Percentiles rank a stretch among this genome's conserved stretches.
Evolutionary conservation across 148 eudicot species (phyloP).

Genomic region (Heliosperma pusillum): DNA sequence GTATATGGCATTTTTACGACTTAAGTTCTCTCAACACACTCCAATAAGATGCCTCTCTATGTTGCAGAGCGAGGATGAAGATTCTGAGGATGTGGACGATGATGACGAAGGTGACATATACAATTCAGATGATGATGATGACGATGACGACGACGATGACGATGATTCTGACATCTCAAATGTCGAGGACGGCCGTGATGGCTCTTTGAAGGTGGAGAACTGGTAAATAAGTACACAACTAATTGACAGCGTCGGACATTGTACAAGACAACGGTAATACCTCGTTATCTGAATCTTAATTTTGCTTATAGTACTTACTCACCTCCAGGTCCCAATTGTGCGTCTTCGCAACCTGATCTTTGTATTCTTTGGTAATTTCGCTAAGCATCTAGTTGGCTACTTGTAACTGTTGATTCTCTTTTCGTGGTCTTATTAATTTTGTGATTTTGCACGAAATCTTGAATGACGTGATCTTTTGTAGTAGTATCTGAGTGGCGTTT

Average conservation of each 20-base stretch:
- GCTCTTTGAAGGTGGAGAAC: conserved; percentile 15
- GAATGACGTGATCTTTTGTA: background rate
- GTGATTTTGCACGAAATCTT: conserved; percentile 1
- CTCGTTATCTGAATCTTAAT: background rate
- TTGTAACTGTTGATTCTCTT: background rate
- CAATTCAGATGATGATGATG: conserved; percentile 28
- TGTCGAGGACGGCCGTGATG: conserved; percentile 21
- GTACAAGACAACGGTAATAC: conserved; percentile 15
- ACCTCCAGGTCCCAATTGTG: background rate
- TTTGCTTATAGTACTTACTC: background rate
- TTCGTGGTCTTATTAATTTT: background rate
- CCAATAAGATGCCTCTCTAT: background rate
- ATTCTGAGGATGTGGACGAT: conserved; percentile 31
- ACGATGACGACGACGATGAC: conserved; percentile 1
- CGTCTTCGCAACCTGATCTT: background rate
- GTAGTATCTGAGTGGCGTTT: background rate
- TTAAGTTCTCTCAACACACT: background rate
- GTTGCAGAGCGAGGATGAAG: conserved; percentile 54
- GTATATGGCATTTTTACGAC: background rate
- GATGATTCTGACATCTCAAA: conserved; percentile 19
- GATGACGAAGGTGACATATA: conserved; percentile 18
- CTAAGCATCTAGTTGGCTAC: background rate
- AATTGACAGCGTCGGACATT: background rate
- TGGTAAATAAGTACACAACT: conserved; percentile 6
- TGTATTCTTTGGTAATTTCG: background rate